Base-by-base conservation (phyloP, 257 asterid species). In the Primulina huaijiensis region DNA sequence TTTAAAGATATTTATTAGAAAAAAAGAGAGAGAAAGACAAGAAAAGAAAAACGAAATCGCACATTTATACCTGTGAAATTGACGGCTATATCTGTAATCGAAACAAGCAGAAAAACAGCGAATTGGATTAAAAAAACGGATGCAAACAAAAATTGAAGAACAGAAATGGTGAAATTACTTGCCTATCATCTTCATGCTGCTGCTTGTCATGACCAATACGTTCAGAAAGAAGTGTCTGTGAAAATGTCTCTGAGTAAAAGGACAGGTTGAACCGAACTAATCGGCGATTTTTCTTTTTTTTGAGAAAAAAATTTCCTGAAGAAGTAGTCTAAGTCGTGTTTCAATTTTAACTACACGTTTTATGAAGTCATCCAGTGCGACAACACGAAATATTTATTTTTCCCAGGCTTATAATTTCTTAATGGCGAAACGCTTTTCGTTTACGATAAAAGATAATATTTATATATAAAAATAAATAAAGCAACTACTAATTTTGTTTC, bases 11-110 rank as follows among this genome's bases (percentile, higher is more conserved):
- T 31, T 3, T 4, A 27, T 27, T 3, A 3, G 34, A 31, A 31
- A 31, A 31, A 31, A 31, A 60, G 16, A 23, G 23, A 56, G 16
- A 19, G 46, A 40, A 8, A 52, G 50, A 16, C 9, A 70, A 16
- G 65, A 23, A 34, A 25, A 33, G 10, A 35, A 59, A 37, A 66
- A 55, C 14, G 12, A 50, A 70, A 70, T 43, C 19, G 60, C 62
- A 33, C 50, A 30, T 29, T 53, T 78, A 61, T 35, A 92, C 99
- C 99, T 77, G 99, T 93, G 78, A 93, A 86, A 75, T 93, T 93
- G 68, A 89, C 99, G 69, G 97, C 97, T 75, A 90, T 88, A 73
- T 93, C 99, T 93, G 95, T 70, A 73, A 43, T 21, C 60, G 63
- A 60, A 58, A 68, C n/a, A 55, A 74, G 46, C 59, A 67, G 14